Percentiles rank a stretch among this genome's conserved stretches.
phyloP scores from a whole-genome alignment of 108 stramenopile genomes.

The Skeletonema menzelii region DNA sequence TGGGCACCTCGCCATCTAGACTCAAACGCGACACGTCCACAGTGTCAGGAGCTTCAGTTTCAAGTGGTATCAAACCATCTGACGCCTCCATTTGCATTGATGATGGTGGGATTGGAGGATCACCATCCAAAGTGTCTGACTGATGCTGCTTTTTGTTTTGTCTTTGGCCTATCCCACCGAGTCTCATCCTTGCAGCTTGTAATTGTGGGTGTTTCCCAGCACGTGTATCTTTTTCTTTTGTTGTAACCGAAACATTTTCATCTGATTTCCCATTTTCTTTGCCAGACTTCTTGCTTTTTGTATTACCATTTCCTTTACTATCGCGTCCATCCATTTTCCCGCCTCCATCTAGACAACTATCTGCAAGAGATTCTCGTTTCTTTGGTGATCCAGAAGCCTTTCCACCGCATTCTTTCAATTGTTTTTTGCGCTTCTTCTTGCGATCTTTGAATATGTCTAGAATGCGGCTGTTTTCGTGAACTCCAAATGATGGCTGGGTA shows the following conservation, averaged over 20 bases:
- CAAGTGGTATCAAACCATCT: neutral
- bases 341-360: slow-evolving; percentile 3
- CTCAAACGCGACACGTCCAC: slow-evolving; percentile 10
- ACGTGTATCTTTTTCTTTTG: neutral
- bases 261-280: slow-evolving; percentile 19
- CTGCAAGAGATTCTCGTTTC: slow-evolving; percentile 1
- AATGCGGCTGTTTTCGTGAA: slow-evolving; percentile 71
- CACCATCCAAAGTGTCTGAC: neutral
- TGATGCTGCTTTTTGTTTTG: neutral
- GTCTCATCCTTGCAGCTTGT: neutral
- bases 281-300: slow-evolving; percentile 1
- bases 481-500: slow-evolving; percentile 67
- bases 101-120: neutral
- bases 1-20: slow-evolving; percentile 14
- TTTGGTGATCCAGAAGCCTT: neutral
- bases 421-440: slow-evolving; percentile 66
- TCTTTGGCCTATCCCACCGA: slow-evolving; percentile 1
- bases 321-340: neutral
- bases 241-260: slow-evolving; percentile 1
- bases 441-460: slow-evolving; percentile 77
- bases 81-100: slow-evolving; percentile 2
- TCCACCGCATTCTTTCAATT: slow-evolving; percentile 8
- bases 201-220: neutral
- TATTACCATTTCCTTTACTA: neutral
- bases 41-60: neutral